These are phyloP conservation scores for Drechslerella dactyloides DNA, from an alignment of 2,329 filamentous ascomycete genomes.

Conservation along the genomic window DNA sequence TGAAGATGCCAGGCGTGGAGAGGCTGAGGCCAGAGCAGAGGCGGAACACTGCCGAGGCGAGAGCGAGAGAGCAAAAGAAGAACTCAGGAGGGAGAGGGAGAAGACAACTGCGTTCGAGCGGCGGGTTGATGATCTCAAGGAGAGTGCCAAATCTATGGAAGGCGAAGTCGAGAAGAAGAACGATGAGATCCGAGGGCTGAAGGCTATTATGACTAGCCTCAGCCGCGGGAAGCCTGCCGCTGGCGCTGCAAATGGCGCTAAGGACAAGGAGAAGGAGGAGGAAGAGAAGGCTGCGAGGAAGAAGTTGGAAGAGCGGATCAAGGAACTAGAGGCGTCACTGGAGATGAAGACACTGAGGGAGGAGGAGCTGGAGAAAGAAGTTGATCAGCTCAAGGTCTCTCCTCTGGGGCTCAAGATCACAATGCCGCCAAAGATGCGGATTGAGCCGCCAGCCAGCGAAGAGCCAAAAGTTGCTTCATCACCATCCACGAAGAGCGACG, in stretches of 20 bases:
- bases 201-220: constrained; percentile 95
- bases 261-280: constrained; percentile 61
- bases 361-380: constrained; percentile 82
- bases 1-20: constrained; percentile 89
- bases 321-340: constrained; percentile 74
- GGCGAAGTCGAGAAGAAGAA: constrained; percentile 86
- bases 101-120: constrained; percentile 69
- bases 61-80: constrained; percentile 86
- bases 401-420: constrained; percentile 36
- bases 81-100: constrained; percentile 85
- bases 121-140: constrained; percentile 57
- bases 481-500: background rate
- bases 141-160: constrained; percentile 55
- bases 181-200: constrained; percentile 94
- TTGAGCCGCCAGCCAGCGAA: constrained; percentile 6
- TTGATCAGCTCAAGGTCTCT: constrained; percentile 65
- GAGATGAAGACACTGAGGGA: constrained; percentile 76
- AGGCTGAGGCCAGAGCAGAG: constrained; percentile 93
- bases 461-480: background rate
- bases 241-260: constrained; percentile 22
- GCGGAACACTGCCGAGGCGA: constrained; percentile 95
- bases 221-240: constrained; percentile 71
- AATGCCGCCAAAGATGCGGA: constrained; percentile 22
- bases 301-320: constrained; percentile 78
- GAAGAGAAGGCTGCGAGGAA: constrained; percentile 69